Evolutionary conservation across 139 green algal genomes (phyloP), one percentile per base, ranked within the genome.

Genomic region (Trebouxia sp.): DNA sequence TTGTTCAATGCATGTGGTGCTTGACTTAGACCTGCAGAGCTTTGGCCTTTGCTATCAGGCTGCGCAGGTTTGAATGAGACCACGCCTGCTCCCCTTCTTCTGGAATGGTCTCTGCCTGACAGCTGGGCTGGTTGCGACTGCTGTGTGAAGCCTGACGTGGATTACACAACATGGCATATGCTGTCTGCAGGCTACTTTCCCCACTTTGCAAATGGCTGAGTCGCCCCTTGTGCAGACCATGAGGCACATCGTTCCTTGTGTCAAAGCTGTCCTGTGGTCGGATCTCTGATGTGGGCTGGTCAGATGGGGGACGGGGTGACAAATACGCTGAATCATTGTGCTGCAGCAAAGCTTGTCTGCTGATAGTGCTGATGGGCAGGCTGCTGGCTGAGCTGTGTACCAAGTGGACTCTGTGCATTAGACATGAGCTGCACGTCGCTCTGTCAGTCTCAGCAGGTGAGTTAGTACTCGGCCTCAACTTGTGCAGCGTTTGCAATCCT

Each of bases 321-420:
- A n/a, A n/a, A n/a, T n/a, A n/a, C n/a, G n/a, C n/a, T n/a, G n/a
- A n/a, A n/a, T 53, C 14, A 14, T 53, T 53, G 47, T 53, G 47
- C 47, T 53, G n/a, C 3, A 53, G 47, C 47, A 53, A 53, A 53
- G 47, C 47, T 17, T 53, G 15, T 39, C 7, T 39, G 56, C 58
- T 69, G 28, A 12, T 26, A 7, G 28, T 4, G 24, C 30, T 30
- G 9, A 6, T 17, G 42, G 32, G 12, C 0, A 30, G 62, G 62
- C 35, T 72, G 62, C 62, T 45, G 20, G 62, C 62, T 45, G 62
- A 72, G 62, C 62, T 72, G 32, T 72, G 62, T 22, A 30, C 15
- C 0, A 35, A 30, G 0, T 30, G 12, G 26, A 4, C 14, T 28
- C 7, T 45, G 9, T 45, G 62, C 55, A 8, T 66, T 8, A 66